Evolutionary conservation across 1,284 basidiomycete genomes (phyloP), one percentile per base, ranked within the genome.

Genomic region (Retiboletus flavoniger): DNA sequence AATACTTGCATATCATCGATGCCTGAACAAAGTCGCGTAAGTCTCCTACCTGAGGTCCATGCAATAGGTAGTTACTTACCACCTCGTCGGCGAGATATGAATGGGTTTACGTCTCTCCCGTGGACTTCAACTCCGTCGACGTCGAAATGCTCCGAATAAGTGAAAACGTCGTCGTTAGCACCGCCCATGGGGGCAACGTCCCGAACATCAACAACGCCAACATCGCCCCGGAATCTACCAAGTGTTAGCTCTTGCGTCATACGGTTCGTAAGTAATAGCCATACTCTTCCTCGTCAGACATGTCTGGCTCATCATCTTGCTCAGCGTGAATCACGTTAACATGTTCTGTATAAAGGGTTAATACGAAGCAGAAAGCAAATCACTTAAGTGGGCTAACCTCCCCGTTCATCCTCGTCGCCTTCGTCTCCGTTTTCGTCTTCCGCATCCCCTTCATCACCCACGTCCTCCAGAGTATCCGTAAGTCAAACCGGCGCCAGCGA

Each of bases 261-360:
- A 26, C 2, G 2, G 16, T 29, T 36, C 32, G 10, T 6, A 51
- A 45, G 28, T 0, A 35, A 46, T n/a, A 41, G 2, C 69, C 77
- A 55, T 73, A 87, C 78, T 86, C 87, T 56, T 86, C 87, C 61
- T 87, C 87, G 9, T 88, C 90, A 32, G 83, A 82, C 68, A 85
- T 79, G 55, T 89, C 87, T 6, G 75, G 80, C 53, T 84, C 87
- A 48, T 82, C 81, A 58, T 76, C 74, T 57, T 78, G 80, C 17
- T 82, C 76, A 17, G 81, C 75, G 60, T 81, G 82, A 50, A 84
- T 81, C 11, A 70, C 63, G 39, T 71, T 65, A 21, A 70, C 58
- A 2, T 70, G 71, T 24, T 68, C 68, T 70, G 56, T 19, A 16
- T 28, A 11, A 1, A 41, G 10, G 7, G 34, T 70, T 38, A 68